Evolutionary conservation across 148 eudicot species (phyloP), one percentile per base, ranked within the genome.

Genomic region (Vaccinium corymbosum): DNA sequence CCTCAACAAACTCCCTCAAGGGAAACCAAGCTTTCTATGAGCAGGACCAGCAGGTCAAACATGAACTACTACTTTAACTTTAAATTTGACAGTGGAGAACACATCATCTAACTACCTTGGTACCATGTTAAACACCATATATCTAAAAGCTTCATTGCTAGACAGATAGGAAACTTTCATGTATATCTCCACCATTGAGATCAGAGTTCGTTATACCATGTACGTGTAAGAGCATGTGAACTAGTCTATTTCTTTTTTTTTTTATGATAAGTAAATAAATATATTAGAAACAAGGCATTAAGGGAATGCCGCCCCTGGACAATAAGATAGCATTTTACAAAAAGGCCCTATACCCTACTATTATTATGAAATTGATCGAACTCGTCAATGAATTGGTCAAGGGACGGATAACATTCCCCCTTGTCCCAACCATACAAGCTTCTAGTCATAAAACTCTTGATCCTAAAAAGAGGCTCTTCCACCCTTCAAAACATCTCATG

Each of bases 1-100:
- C 76, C 76, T 25, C 72, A 66, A 66, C 35, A 25, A 66, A 66
- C 72, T 25, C 35, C 72, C 72, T 66, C 72, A 66, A 66, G 72
- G 11, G 29, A 64, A 22, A 25, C 35, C 35, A 66, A 11, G 12
- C 35, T 66, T 66, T 64, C 71, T 22, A 66, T 11, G 35, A 25
- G 72, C 16, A 62, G 72, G 16, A 42, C 46, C 46, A 42, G 46
- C 46, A 42, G 46, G 72, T 66, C 35, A 66, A 27, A 25, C 72
- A 25, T 66, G 38, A 66, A 66, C 72, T 3, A 8, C 27, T 62
- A n/a, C 9, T 6, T 19, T 59, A 62, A 56, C 19, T 0, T 15
- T 16, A 16, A 16, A 16, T 16, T 16, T 56, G 61, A 56, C 61
- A 3, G 61, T 56, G 61, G n/a, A 56, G 61, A 56, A 56, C 61